phyloP scores from a whole-genome alignment of 331 rosid genomes.

The Pyracantha coccinea region DNA sequence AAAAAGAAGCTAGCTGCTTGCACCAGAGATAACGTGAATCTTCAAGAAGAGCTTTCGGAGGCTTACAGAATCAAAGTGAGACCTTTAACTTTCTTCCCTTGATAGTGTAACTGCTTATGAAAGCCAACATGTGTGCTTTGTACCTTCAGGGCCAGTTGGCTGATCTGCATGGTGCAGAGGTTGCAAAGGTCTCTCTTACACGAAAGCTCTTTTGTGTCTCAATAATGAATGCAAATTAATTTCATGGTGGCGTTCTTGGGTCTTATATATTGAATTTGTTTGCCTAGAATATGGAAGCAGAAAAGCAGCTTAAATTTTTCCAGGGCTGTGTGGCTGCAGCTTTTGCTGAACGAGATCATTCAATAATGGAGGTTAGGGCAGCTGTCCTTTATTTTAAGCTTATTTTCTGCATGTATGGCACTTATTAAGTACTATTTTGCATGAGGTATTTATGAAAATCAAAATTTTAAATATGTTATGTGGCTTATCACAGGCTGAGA shows the following conservation, averaged over 20 bases:
- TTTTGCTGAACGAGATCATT: conserved; percentile 89
- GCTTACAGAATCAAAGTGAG: conserved; percentile 91
- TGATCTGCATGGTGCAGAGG: conserved; percentile 72
- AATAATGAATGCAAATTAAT: neutral
- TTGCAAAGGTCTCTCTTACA: conserved; percentile 49
- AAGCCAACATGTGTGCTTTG: conserved; percentile 28
- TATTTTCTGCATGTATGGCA: neutral
- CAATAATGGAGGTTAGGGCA: conserved; percentile 71
- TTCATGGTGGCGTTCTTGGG: neutral
- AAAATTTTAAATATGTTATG: conserved; percentile 13
- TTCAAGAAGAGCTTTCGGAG: conserved; percentile 92
- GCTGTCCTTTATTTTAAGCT: conserved; percentile 1
- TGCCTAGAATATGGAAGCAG: conserved; percentile 78
- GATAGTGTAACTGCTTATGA: conserved; percentile 12
- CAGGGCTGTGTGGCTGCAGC: conserved; percentile 96
- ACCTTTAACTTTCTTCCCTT: conserved; percentile 9
- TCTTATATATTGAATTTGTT: conserved; percentile 5
- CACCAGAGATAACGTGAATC: conserved; percentile 66
- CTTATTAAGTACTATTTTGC: neutral
- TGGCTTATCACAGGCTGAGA: conserved; percentile 67
- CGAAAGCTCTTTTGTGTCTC: conserved; percentile 1
- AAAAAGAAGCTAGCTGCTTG: conserved; percentile 65
- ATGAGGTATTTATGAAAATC: neutral
- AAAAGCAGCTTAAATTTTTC: conserved; percentile 96
- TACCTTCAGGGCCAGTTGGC: conserved; percentile 80